These are phyloP conservation scores for Taiozyma sp. DNA, from an alignment of 1,139 yeast species.

Conservation along the genomic window DNA sequence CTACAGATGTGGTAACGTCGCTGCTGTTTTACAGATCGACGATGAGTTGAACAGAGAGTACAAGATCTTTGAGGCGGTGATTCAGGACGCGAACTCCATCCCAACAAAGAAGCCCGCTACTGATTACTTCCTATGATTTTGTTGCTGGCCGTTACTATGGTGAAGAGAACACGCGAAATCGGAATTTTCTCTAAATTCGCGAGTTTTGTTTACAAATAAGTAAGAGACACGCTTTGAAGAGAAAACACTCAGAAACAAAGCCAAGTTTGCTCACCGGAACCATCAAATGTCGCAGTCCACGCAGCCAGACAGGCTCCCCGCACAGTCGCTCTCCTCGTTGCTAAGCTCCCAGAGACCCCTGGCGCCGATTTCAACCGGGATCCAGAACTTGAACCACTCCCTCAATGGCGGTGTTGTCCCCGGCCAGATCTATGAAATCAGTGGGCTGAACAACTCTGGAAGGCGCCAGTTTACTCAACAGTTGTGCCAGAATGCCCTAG, in stretches of 20 bases:
- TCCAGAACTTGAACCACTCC: slow-evolving; percentile 12
- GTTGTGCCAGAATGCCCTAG: slow-evolving; percentile 10
- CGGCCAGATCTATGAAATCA: slow-evolving; percentile 20
- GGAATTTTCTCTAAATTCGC: not conserved
- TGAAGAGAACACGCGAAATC: not conserved
- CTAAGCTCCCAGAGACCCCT: slow-evolving; percentile 13
- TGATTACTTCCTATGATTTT: slow-evolving; percentile 51
- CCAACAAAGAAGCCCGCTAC: slow-evolving; percentile 71
- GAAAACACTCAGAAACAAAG: not conserved
- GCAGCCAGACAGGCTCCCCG: slow-evolving; percentile 9
- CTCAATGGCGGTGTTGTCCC: slow-evolving; percentile 21
- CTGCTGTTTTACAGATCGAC: slow-evolving; percentile 79
- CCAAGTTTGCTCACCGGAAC: no score
- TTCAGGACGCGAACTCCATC: slow-evolving; percentile 53
- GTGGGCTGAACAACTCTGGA: slow-evolving; percentile 19
- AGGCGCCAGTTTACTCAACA: slow-evolving; percentile 12
- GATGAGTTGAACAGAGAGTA: slow-evolving; percentile 69
- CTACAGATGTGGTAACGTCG: slow-evolving; percentile 92
- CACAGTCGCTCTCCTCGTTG: slow-evolving; percentile 17
- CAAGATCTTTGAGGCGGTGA: slow-evolving; percentile 82
- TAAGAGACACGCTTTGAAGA: not conserved
- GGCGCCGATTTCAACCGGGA: slow-evolving; percentile 13
- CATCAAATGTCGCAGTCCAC: not conserved
- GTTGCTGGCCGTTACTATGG: not conserved
- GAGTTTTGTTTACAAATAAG: not conserved